These are phyloP conservation scores for Suhomyces xylopsoci DNA, from an alignment of 805 yeast genomes.

Conservation along the genomic window DNA sequence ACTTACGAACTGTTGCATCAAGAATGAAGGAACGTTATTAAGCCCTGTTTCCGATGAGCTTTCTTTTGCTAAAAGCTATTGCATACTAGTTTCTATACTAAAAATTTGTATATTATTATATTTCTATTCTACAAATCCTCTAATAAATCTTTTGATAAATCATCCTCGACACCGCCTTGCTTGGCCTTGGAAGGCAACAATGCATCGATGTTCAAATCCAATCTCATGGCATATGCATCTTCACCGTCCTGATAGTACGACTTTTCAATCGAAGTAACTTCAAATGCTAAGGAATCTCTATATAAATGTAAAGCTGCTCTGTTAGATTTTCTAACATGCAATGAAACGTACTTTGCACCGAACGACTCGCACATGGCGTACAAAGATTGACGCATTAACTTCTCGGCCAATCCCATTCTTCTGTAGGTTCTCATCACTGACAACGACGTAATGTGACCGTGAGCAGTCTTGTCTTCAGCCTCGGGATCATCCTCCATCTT, in stretches of 20 bases:
- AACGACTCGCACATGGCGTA: conserved; percentile 79
- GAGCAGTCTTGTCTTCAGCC: conserved; percentile 67
- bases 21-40: conserved; percentile 94
- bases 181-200: conserved; percentile 54
- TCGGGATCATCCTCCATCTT: conserved; percentile 95
- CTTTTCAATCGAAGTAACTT: conserved; percentile 75
- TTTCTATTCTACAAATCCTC: conserved; percentile 13
- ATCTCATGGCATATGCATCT: conserved; percentile 95
- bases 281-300: conserved; percentile 79
- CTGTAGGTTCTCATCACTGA: conserved; percentile 95
- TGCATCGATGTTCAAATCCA: conserved; percentile 57
- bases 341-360: conserved; percentile 76
- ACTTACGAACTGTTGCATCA: conserved; percentile 93
- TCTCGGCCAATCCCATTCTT: conserved; percentile 92
- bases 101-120: conserved; percentile 3
- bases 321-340: conserved; percentile 92
- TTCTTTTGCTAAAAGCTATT: not conserved
- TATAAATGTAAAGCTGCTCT: conserved; percentile 92
- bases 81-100: not conserved
- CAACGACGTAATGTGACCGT: conserved; percentile 91
- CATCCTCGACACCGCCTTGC: conserved; percentile 45
- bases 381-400: conserved; percentile 80
- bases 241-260: conserved; percentile 97
- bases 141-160: conserved; percentile 41
- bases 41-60: not conserved